Evolutionary conservation across 768 basidiomycete genomes (phyloP).

Genomic region (Dentipellis sp.): DNA sequence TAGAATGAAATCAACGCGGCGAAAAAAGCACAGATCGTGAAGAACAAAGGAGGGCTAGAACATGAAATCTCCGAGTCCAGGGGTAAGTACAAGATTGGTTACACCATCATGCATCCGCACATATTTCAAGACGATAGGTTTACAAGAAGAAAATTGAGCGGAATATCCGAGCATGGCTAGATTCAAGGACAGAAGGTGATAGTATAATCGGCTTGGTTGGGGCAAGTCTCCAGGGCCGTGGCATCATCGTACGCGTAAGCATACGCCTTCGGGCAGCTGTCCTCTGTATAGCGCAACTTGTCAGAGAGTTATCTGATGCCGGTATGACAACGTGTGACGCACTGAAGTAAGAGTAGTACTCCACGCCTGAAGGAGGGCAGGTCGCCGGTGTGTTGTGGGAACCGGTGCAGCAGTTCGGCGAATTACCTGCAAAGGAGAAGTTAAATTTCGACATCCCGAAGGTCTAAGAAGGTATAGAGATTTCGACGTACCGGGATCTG

Average conservation of each 20-base stretch:
- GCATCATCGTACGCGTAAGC: slow-evolving; percentile 52
- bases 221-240: slow-evolving; percentile 46
- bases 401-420: slow-evolving; percentile 29
- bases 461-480: not conserved
- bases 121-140: too few species aligned
- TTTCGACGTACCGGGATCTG: slow-evolving; percentile 20
- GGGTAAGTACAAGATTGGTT: too few species aligned
- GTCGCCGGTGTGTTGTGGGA: slow-evolving; percentile 24
- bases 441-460: not conserved
- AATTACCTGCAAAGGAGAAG: slow-evolving; percentile 20
- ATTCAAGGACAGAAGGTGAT: slow-evolving; percentile 23
- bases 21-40: too few species aligned
- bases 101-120: too few species aligned
- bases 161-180: too few species aligned
- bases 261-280: slow-evolving; percentile 36
- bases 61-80: too few species aligned
- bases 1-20: too few species aligned
- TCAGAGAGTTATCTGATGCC: not conserved
- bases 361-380: slow-evolving; percentile 25
- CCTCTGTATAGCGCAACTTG: slow-evolving; percentile 18
- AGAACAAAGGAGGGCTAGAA: too few species aligned
- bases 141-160: too few species aligned
- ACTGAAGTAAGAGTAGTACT: slow-evolving; percentile 10
- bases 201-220: slow-evolving; percentile 23
- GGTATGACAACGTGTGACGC: not conserved